Evolutionary conservation across 345 rosid genomes (phyloP).

Genomic region (Boechera stricta): DNA sequence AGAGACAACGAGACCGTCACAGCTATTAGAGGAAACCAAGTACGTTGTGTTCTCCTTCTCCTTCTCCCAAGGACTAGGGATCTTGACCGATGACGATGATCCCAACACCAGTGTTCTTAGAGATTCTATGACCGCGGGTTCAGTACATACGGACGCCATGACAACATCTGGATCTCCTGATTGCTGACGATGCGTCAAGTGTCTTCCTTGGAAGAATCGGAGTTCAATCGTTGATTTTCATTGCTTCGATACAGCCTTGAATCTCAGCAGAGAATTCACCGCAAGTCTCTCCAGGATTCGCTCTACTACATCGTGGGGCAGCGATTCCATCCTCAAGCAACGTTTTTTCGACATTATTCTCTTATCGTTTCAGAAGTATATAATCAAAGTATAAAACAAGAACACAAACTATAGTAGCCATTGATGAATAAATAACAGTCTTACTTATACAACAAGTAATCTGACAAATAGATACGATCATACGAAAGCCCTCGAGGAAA

Average conservation of each 20-base stretch:
- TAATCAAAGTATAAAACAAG: no score
- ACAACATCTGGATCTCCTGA: constrained; percentile 16
- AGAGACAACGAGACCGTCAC: neutral
- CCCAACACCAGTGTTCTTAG: neutral
- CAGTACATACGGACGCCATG: neutral
- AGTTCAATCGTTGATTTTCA: neutral
- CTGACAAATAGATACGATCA: neutral
- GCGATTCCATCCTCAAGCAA: neutral
- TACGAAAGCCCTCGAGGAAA: neutral
- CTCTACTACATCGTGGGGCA: neutral
- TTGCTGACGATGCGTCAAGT: neutral
- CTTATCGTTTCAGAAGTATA: neutral
- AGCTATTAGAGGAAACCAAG: neutral
- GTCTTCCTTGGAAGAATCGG: neutral
- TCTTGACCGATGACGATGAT: neutral
- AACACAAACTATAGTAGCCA: no score
- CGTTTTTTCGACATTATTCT: neutral
- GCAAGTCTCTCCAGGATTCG: neutral
- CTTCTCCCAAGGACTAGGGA: neutral
- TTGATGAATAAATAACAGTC: neutral
- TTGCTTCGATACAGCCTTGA: neutral
- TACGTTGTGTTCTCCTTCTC: neutral
- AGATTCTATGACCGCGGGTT: no score
- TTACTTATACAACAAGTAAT: neutral
- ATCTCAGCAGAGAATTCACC: neutral